phyloP scores from a whole-genome alignment of 106 monocot genomes.

The Platanthera guangdongensis region DNA sequence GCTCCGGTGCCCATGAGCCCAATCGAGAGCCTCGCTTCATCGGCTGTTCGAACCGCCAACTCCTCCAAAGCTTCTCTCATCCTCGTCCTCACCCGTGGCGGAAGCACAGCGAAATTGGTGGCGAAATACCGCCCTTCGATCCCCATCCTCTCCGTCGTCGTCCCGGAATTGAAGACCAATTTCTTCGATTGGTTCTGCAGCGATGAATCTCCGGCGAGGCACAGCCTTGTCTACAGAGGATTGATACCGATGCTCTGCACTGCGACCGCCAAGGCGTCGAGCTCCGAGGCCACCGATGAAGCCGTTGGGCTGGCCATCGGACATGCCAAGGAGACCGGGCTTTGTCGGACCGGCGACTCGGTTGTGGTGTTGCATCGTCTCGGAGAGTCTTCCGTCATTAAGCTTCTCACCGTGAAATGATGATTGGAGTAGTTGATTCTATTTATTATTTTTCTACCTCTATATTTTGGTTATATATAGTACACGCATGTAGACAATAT shows the following conservation, averaged over 20 bases:
- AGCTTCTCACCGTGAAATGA: slow-evolving; percentile 33
- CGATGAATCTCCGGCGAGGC: slow-evolving; percentile 40
- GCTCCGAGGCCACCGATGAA: slow-evolving; percentile 51
- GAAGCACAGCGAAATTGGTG: slow-evolving; percentile 43
- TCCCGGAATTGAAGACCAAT: slow-evolving; percentile 33
- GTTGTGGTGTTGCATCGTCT: slow-evolving; percentile 26
- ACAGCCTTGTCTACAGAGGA: slow-evolving; percentile 48
- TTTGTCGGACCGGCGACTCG: slow-evolving; percentile 32
- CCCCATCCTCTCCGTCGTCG: slow-evolving; percentile 47
- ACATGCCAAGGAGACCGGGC: slow-evolving; percentile 33
- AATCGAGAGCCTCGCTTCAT: slow-evolving; percentile 49
- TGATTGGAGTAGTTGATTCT: not conserved
- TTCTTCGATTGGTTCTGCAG: slow-evolving; percentile 33
- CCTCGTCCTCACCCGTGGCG: slow-evolving; percentile 42
- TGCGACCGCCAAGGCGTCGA: slow-evolving; percentile 42
- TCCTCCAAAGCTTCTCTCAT: slow-evolving; percentile 31
- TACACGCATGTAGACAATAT: too few relatives aligned
- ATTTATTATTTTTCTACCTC: too few relatives aligned
- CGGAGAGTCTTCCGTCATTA: slow-evolving; percentile 38
- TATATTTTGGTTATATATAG: too few relatives aligned
- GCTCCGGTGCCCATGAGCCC: slow-evolving; percentile 46
- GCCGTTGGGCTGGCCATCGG: slow-evolving; percentile 38
- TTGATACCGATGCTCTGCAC: slow-evolving; percentile 44
- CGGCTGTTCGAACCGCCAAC: slow-evolving; percentile 42
- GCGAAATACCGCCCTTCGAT: slow-evolving; percentile 43